Conservation (phyloP, 352 stramenopile genomes). For the Globisporangium viniferum region DNA sequence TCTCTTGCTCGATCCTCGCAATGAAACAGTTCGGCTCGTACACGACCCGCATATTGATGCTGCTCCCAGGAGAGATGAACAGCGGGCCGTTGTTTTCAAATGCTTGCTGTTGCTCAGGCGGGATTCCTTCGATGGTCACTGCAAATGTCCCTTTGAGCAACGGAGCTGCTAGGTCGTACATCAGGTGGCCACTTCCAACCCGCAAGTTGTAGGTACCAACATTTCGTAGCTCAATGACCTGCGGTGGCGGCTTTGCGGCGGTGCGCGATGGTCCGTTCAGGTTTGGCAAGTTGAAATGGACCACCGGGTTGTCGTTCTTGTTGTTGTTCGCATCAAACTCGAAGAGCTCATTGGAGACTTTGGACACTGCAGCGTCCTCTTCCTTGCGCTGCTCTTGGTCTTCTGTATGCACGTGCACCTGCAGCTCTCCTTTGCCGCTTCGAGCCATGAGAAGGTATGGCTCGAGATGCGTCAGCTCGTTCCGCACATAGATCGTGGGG, state of each 20-base stretch:
- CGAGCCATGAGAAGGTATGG: conserved; percentile 29
- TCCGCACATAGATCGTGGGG: conserved; percentile 48
- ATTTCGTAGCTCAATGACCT: conserved; percentile 8
- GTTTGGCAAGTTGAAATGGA: conserved; percentile 5
- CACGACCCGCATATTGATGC: neutral
- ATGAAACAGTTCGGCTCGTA: conserved; percentile 29
- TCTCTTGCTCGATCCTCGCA: conserved; percentile 16
- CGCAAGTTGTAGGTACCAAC: conserved; percentile 3
- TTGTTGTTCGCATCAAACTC: neutral
- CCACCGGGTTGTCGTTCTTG: neutral
- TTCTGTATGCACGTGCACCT: conserved; percentile 11
- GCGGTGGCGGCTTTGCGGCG: neutral
- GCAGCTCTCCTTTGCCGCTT: conserved; percentile 40
- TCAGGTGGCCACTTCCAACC: neutral
- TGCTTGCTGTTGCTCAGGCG: neutral
- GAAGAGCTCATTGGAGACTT: neutral
- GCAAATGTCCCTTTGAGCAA: conserved; percentile 5
- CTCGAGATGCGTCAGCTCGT: conserved; percentile 68
- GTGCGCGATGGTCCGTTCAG: neutral
- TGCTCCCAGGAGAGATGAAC: neutral
- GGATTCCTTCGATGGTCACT: neutral
- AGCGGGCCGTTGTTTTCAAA: neutral
- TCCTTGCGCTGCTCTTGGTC: neutral
- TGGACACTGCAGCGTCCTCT: neutral
- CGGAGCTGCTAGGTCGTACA: neutral